Evolutionary conservation across 2,329 filamentous ascomycete species (phyloP).

Genomic region (Sporothrix pallida): DNA sequence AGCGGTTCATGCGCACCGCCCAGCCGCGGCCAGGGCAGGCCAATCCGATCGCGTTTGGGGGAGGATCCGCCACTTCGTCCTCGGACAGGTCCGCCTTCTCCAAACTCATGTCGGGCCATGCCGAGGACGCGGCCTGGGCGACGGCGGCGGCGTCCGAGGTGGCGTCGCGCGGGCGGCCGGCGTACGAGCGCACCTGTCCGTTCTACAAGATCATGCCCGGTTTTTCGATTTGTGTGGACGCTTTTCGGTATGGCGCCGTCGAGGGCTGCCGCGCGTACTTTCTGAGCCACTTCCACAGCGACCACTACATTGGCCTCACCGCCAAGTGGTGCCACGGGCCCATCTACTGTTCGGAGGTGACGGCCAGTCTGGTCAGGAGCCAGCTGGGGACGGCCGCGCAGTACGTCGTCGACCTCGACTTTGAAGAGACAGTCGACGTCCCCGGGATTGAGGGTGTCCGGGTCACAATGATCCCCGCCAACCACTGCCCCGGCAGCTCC

Average conservation of each 20-base stretch:
- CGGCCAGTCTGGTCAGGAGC: constrained; percentile 83
- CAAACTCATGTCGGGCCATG: constrained; percentile 89
- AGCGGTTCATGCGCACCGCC: constrained; percentile 69
- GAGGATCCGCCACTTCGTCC: constrained; percentile 27
- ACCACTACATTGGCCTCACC: constrained; percentile 93
- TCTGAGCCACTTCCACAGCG: constrained; percentile 95
- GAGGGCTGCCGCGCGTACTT: constrained; percentile 94
- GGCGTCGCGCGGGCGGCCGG: constrained; percentile 79
- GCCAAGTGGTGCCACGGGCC: constrained; percentile 89
- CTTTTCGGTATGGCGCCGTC: constrained; percentile 92
- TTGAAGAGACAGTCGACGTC: constrained; percentile 78
- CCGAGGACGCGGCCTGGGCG: constrained; percentile 89
- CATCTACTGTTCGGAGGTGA: constrained; percentile 95
- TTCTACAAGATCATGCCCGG: constrained; percentile 99
- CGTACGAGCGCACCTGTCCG: constrained; percentile 88
- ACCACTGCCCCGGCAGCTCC: constrained; percentile 95
- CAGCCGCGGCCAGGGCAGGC: constrained; percentile 79
- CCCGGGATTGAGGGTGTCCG: constrained; percentile 80
- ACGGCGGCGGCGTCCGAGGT: constrained; percentile 80
- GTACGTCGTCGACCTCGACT: constrained; percentile 84
- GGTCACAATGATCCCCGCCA: constrained; percentile 94
- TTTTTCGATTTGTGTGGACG: constrained; percentile 91
- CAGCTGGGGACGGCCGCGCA: constrained; percentile 85
- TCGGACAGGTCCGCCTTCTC: constrained; percentile 78
- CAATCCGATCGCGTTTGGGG: constrained; percentile 71